Conservation (phyloP, 176 grass and related monocot genomes). For the Oryza coarctata region DNA sequence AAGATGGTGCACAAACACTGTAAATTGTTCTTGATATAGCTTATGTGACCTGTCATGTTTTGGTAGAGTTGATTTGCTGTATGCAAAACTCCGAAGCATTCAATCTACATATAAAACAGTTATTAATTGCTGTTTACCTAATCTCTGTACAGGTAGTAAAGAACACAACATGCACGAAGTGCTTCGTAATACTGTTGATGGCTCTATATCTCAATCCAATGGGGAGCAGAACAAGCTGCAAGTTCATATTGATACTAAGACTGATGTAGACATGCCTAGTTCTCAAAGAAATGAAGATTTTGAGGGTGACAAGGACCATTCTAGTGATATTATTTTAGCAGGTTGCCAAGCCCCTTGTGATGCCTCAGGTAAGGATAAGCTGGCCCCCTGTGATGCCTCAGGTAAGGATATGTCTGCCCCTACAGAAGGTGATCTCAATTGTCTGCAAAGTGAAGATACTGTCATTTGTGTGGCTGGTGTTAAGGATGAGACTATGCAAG, state of each 20-base stretch:
- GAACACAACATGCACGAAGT: neutral
- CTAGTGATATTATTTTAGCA: neutral
- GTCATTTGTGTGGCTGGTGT: neutral
- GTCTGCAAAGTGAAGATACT: neutral
- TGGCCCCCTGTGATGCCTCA: neutral
- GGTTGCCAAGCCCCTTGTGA: neutral
- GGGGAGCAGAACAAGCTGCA: neutral
- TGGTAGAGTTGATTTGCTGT: neutral
- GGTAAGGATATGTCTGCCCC: neutral
- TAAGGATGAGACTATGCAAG: neutral
- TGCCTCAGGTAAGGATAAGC: neutral
- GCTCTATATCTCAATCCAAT: neutral
- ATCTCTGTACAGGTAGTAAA: neutral
- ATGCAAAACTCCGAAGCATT: neutral
- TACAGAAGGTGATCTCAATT: neutral
- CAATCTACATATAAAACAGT: neutral
- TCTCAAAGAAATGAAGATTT: neutral
- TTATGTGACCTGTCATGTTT: neutral
- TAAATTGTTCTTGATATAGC: neutral
- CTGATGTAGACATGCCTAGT: neutral
- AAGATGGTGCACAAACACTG: neutral
- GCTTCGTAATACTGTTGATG: neutral
- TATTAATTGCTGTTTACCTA: neutral
- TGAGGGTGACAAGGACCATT: neutral
- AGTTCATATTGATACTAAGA: neutral